Evolutionary conservation across 495 filamentous ascomycete species (phyloP), one percentile per base, ranked within the genome.

Genomic region (Penicillium bovifimosum): DNA sequence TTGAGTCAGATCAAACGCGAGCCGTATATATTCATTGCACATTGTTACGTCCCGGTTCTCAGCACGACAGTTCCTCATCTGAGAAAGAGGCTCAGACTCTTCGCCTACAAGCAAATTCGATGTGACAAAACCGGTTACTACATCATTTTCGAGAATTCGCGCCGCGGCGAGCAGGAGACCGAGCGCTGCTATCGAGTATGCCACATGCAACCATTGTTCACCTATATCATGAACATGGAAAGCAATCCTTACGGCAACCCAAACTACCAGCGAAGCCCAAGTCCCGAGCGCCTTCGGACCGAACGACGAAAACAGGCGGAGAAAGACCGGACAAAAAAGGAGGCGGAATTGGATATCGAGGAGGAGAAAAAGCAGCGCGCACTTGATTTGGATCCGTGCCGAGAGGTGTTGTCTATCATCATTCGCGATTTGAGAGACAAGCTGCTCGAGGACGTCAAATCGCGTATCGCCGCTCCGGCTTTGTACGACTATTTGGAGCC

Each of bases 21-120:
- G 53, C 93, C 93, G 0, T 96, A 95, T 65, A 86, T 97, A n/a
- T 96, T 96, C 67, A 85, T 99, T 39, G 80, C 87, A 9, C 81
- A 88, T 53, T 81, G 83, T 47, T 87, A 86, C 47, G 91, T 99
- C 3, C 95, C 93, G 14, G 88, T 93, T n/a, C 82, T 95, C 63
- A 76, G 78, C 6, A 80, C 87, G 3, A 96, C 91, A 2, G 78
- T 96, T 38, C 78, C 82, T 2, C 93, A 99, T 68, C 74, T 99
- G 68, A 86, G 86, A 68, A 91, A 90, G 67, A 82, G 91, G 18
- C 73, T 97, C 27, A 90, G 89, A 63, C 77, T 82, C 13, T 95
- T 84, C 63, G 69, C 79, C 46, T 86, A 88, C 67, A 84, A 85
- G 49, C 80, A 87, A 45, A 86, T 97, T 46, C 78, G 88, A 35